These are phyloP conservation scores for Gaultheria prostrata DNA, from an alignment of 148 eudicot genomes.

Conservation along the genomic window DNA sequence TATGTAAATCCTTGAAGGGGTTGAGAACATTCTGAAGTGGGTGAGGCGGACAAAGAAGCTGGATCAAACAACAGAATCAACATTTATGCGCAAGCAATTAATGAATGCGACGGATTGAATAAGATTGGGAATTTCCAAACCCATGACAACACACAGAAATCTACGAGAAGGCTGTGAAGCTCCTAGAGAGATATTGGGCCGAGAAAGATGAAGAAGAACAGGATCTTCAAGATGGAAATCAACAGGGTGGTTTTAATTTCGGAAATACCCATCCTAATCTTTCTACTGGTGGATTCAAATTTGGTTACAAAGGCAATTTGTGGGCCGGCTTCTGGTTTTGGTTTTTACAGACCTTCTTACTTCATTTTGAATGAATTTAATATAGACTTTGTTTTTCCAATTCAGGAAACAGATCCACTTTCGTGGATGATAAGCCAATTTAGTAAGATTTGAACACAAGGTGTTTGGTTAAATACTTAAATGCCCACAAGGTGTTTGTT, in stretches of 20 bases:
- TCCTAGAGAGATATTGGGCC: slow-evolving; percentile 74
- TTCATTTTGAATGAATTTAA: neutral
- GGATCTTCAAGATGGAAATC: slow-evolving; percentile 35
- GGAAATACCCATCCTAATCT: slow-evolving; percentile 47
- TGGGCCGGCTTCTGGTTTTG: slow-evolving; percentile 2
- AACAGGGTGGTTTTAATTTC: slow-evolving; percentile 46
- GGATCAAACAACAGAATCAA: too few relatives aligned
- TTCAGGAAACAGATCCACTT: too few relatives aligned
- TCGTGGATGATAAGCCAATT: too few relatives aligned
- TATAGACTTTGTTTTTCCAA: neutral
- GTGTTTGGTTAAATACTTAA: too few relatives aligned
- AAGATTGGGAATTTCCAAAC: too few relatives aligned
- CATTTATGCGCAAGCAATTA: too few relatives aligned
- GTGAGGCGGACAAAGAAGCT: too few relatives aligned
- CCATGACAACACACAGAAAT: slow-evolving; percentile 35
- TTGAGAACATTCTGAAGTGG: too few relatives aligned
- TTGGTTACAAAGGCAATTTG: slow-evolving; percentile 30
- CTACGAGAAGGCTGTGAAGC: slow-evolving; percentile 77
- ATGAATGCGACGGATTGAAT: too few relatives aligned
- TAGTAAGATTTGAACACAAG: too few relatives aligned
- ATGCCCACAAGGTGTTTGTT: too few relatives aligned
- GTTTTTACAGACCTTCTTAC: neutral
- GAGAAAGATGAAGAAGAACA: slow-evolving; percentile 59
- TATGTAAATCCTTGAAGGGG: too few relatives aligned
- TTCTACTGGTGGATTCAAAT: slow-evolving; percentile 56